Evolutionary conservation across 306 rosid genomes (phyloP).

Genomic region (Prinsepia uniflora): DNA sequence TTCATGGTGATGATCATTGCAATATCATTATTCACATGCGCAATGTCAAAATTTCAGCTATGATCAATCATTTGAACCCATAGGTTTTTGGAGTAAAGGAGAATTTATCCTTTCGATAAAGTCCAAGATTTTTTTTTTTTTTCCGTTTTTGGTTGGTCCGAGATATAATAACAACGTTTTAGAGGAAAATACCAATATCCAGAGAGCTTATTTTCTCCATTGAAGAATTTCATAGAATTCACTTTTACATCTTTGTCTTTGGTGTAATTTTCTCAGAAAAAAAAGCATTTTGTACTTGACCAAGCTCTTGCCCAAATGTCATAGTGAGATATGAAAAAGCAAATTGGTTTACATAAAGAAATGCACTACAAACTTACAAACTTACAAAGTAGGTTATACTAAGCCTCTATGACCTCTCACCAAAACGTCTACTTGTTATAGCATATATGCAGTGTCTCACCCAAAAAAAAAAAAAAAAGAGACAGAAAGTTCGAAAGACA

Average conservation of each 20-base stretch:
- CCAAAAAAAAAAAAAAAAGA: not conserved
- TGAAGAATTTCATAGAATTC: not conserved
- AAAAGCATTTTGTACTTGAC: not conserved
- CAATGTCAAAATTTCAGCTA: not conserved
- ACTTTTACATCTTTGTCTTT: not conserved
- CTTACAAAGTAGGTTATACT: not conserved
- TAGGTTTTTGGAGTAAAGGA: not conserved
- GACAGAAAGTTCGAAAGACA: not conserved
- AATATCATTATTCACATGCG: not conserved
- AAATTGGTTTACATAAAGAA: not conserved
- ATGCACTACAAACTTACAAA: no score
- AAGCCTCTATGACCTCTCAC: not conserved
- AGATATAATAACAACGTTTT: no score
- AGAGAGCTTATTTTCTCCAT: not conserved
- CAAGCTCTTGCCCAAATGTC: not conserved
- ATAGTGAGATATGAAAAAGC: not conserved
- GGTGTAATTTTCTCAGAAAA: not conserved
- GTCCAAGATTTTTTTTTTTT: not conserved
- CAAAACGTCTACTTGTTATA: not conserved
- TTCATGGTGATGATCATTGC: not conserved
- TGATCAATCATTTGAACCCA: not conserved
- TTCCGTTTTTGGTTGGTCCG: no score
- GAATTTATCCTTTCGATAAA: not conserved
- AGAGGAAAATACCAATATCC: no score
- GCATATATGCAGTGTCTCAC: not conserved